Conservation (phyloP, 768 basidiomycete genomes). For the Boletus rubroflammeus region DNA sequence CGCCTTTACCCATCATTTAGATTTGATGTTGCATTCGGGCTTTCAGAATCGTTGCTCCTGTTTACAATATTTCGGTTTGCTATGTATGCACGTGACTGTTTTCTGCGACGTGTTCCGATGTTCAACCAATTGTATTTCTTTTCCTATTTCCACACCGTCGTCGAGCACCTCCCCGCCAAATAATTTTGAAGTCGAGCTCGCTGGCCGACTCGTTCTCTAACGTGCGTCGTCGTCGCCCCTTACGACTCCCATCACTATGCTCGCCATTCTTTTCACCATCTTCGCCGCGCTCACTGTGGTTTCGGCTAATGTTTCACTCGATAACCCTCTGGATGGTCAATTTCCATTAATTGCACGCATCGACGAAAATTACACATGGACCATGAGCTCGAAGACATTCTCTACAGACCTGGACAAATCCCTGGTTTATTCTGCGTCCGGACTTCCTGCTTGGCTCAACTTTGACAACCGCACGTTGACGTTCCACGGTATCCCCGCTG, state of each 20-base stretch:
- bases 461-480: conserved; percentile 61
- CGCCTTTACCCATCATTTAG: conserved; percentile 18
- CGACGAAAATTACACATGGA: conserved; percentile 62
- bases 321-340: conserved; percentile 65
- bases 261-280: conserved; percentile 54
- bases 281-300: conserved; percentile 38
- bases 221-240: conserved; percentile 37
- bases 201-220: conserved; percentile 52
- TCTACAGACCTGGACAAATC: conserved; percentile 40
- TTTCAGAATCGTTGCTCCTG: conserved; percentile 7
- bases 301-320: conserved; percentile 48
- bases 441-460: conserved; percentile 71
- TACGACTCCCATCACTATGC: conserved; percentile 61
- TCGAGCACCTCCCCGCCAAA: conserved; percentile 5
- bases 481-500: conserved; percentile 66
- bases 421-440: conserved; percentile 49
- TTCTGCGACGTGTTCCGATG: conserved; percentile 12
- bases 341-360: conserved; percentile 75
- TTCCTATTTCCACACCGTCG: background rate
- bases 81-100: conserved; percentile 27
- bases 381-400: conserved; percentile 67
- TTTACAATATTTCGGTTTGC: conserved; percentile 10
- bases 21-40: conserved; percentile 14
- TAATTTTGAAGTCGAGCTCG: conserved; percentile 42
- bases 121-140: conserved; percentile 15